Evolutionary conservation across 306 rosid genomes (phyloP), one percentile per base, ranked within the genome.

Genomic region (Lablab purpureus): DNA sequence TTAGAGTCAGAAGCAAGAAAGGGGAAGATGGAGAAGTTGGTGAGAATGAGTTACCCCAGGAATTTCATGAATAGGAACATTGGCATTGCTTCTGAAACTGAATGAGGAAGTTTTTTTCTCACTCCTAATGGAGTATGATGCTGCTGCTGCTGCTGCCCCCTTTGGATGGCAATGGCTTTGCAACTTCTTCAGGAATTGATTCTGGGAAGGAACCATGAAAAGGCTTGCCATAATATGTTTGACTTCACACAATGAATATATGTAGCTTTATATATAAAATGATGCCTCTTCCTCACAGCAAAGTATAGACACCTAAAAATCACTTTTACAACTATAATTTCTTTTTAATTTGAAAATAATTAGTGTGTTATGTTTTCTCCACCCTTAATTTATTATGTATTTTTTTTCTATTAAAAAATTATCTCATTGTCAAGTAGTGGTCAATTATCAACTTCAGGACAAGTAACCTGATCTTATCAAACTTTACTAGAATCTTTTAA

Each of bases 1-100:
- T 62, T 27, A 75, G 64, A 63, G 4, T 15, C 18, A 32, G 6
- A 18, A 56, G 9, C 22, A 63, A 36, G 37, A 23, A 30, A 55
- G 22, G 47, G 34, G 72, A 67, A 41, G 40, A 66, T 58, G 75
- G 19, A 27, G 41, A 78, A 2, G 46, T 6, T 36, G 54, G 56
- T 79, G 78, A 64, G 65, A 83, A 28, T 40, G 5, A 1, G 10
- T 47, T 80, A 88, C 89, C 85, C 52, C 73, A 19, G 87, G 83
- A 21, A 87, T 72, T 28, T 88, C 91, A 41, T 32, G 15, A 18
- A 88, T 8, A 71, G 88, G 88, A 64, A 55, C 63, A 67, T 81
- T 74, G 52, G 18, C 14, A 60, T 17, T 66, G 72, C 56, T 72
- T 75, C 52, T 81, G 43, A 49, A 76, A 32, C 60, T 28, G 78